Evolutionary conservation across 1,284 basidiomycete species (phyloP).

Genomic region (Salmacisia buchloeana): DNA sequence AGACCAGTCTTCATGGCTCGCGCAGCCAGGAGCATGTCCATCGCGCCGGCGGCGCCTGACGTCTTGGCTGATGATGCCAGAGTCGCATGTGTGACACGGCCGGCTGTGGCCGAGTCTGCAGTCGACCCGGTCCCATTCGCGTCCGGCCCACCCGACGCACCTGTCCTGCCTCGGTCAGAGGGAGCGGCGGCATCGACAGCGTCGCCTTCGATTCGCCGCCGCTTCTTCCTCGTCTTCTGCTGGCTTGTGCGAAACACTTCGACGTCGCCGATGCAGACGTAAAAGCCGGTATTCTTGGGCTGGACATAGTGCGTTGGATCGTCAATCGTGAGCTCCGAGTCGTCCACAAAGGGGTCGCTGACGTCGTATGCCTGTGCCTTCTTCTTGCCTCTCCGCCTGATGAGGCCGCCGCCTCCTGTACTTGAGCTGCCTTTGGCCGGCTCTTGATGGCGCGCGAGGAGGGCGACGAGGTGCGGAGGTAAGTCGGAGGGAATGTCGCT

Average conservation of each 20-base stretch:
- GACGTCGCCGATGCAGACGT: conserved; percentile 58
- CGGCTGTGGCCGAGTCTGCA: no score
- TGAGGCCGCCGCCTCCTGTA: conserved; percentile 9
- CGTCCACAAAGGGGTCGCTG: conserved; percentile 91
- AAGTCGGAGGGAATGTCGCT: background rate
- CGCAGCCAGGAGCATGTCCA: background rate
- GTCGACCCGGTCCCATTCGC: no score
- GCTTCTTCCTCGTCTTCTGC: background rate
- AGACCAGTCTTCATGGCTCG: background rate
- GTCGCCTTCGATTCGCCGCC: background rate
- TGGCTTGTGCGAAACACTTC: conserved; percentile 36
- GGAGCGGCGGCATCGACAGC: background rate
- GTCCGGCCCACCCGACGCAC: background rate
- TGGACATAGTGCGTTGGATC: conserved; percentile 85
- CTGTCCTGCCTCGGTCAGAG: background rate
- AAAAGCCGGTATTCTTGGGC: conserved; percentile 89
- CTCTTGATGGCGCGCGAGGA: conserved; percentile 1
- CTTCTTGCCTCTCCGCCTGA: conserved; percentile 19
- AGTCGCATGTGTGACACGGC: background rate
- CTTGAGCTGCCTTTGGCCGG: conserved; percentile 13
- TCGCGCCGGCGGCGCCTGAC: conserved; percentile 1
- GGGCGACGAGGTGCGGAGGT: background rate
- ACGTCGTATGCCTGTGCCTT: conserved; percentile 68
- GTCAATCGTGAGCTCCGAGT: conserved; percentile 84
- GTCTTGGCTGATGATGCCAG: background rate